Conservation (phyloP, 176 grass and related monocot species). For the Thinopyrum elongatum region DNA sequence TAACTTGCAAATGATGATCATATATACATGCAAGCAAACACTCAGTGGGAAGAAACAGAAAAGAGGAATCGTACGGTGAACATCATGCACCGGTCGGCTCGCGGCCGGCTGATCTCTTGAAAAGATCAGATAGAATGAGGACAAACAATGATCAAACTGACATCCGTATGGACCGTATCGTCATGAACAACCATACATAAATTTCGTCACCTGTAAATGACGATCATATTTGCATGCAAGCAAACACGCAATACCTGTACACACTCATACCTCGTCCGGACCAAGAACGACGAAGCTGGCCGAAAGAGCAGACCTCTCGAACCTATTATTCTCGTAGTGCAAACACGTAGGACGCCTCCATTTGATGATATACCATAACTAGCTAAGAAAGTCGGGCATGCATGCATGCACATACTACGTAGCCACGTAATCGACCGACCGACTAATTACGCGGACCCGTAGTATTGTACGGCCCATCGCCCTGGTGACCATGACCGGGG, state of each 20-base stretch:
- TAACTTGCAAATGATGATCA: too few species aligned
- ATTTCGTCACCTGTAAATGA: background rate
- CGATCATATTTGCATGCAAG: background rate
- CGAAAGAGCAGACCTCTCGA: background rate
- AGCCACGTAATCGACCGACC: background rate
- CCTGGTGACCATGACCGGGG: background rate
- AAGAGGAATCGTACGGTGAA: too few species aligned
- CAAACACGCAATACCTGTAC: background rate
- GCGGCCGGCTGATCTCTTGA: too few species aligned
- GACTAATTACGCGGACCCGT: background rate
- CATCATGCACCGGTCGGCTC: too few species aligned
- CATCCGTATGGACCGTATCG: background rate
- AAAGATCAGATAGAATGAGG: too few species aligned
- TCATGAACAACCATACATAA: background rate
- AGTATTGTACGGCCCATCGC: background rate
- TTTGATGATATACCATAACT: background rate
- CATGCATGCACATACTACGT: too few species aligned
- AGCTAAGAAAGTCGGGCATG: too few species aligned
- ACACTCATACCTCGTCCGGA: background rate
- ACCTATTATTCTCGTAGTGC: background rate
- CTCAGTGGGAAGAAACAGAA: too few species aligned
- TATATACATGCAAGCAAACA: too few species aligned
- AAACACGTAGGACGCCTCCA: background rate
- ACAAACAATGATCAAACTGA: background rate
- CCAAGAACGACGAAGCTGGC: background rate